These are phyloP conservation scores for Starmerella geochares DNA, from an alignment of 805 yeast genomes.

Conservation along the genomic window DNA sequence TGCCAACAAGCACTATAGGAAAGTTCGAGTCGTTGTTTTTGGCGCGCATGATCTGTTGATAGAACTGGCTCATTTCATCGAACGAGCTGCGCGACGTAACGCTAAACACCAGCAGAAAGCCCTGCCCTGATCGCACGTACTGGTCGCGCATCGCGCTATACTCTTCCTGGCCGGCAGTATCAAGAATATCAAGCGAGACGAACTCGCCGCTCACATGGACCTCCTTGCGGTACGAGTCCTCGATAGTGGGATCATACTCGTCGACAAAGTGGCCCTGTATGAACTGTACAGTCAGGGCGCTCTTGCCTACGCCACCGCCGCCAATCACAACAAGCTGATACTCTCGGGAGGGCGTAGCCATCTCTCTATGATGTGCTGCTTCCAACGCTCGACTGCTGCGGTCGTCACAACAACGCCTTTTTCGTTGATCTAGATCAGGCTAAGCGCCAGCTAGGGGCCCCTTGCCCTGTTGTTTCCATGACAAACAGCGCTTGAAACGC, in stretches of 20 bases:
- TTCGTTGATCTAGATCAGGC: slow-evolving; percentile 1
- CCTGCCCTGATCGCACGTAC: slow-evolving; percentile 94
- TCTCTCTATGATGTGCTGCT: not conserved
- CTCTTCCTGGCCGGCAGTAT: slow-evolving; percentile 98
- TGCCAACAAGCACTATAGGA: slow-evolving; percentile 88
- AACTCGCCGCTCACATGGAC: slow-evolving; percentile 72
- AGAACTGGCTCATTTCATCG: slow-evolving; percentile 72
- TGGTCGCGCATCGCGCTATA: slow-evolving; percentile 89
- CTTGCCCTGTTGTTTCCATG: slow-evolving; percentile 1
- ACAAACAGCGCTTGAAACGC: not conserved
- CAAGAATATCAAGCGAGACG: slow-evolving; percentile 75
- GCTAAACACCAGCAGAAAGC: slow-evolving; percentile 76
- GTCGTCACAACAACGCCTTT: slow-evolving; percentile 1
- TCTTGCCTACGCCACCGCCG: slow-evolving; percentile 98
- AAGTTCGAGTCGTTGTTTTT: slow-evolving; percentile 35
- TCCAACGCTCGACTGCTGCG: not conserved
- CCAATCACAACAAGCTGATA: slow-evolving; percentile 93
- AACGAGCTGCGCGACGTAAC: slow-evolving; percentile 73
- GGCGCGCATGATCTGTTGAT: slow-evolving; percentile 67
- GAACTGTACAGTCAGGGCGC: slow-evolving; percentile 88
- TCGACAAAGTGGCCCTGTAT: slow-evolving; percentile 93
- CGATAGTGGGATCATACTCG: slow-evolving; percentile 97
- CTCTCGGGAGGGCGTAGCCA: slow-evolving; percentile 39
- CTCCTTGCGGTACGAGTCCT: slow-evolving; percentile 63
- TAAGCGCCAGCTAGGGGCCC: slow-evolving; percentile 1